phyloP scores from a whole-genome alignment of 495 filamentous ascomycete species.

The Xylaria cubensis region DNA sequence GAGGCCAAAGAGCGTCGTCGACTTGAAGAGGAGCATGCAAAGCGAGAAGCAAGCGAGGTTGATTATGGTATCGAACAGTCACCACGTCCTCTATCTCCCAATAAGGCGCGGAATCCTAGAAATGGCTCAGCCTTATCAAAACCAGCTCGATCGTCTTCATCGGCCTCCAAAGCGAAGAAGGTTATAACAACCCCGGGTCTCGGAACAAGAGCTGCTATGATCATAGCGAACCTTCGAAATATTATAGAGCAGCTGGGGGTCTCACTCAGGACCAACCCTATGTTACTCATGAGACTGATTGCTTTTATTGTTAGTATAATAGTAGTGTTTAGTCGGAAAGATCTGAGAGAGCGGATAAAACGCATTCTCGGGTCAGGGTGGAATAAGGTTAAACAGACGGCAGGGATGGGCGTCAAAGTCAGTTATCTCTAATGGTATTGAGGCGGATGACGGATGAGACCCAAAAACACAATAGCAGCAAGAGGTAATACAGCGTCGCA shows the following conservation, averaged over 20 bases:
- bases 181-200: conserved; percentile 47
- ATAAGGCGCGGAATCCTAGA: conserved; percentile 60
- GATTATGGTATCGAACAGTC: conserved; percentile 58
- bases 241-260: conserved; percentile 66
- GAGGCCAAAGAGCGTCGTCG: conserved; percentile 58
- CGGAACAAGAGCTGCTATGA: conserved; percentile 55
- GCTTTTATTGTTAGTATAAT: conserved; percentile 84
- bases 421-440: conserved; percentile 78
- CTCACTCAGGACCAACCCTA: conserved; percentile 72
- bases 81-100: conserved; percentile 52
- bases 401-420: conserved; percentile 97
- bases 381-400: conserved; percentile 83
- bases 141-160: conserved; percentile 32
- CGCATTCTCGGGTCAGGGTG: conserved; percentile 72
- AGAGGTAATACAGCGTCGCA: conserved; percentile 4
- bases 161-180: conserved; percentile 42
- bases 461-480: not conserved
- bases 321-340: conserved; percentile 74
- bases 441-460: conserved; percentile 18
- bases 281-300: conserved; percentile 74
- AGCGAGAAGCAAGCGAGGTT: conserved; percentile 49
- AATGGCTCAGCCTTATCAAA: conserved; percentile 36
- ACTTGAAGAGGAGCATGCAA: conserved; percentile 52
- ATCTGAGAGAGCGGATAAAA: conserved; percentile 75
- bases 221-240: conserved; percentile 63